Percentiles rank a stretch among this genome's conserved stretches.
Conservation (phyloP, 139 green algal genomes). For the Parachlorella kessleri region DNA sequence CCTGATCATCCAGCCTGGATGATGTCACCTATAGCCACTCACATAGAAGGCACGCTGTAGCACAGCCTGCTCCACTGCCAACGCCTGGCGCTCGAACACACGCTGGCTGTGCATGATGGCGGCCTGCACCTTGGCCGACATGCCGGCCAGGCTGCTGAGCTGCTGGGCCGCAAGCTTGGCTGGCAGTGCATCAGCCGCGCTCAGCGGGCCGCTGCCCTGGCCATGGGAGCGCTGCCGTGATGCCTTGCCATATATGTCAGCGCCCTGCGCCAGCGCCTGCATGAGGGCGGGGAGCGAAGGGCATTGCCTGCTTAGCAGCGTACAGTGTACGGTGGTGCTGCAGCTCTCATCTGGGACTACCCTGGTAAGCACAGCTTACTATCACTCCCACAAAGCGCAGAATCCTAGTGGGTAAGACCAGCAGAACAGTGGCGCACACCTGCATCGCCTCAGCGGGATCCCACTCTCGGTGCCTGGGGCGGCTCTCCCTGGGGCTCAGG, state of each 20-base stretch:
- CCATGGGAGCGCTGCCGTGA: conserved; percentile 42
- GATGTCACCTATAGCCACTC: not conserved
- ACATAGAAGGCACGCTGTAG: conserved; percentile 40
- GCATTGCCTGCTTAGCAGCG: too few relatives aligned
- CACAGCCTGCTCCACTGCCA: conserved; percentile 55
- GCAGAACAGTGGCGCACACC: not conserved
- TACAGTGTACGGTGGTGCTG: too few relatives aligned
- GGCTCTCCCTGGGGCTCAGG: conserved; percentile 60
- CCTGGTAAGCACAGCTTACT: too few relatives aligned
- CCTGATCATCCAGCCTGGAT: too few relatives aligned
- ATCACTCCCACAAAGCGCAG: too few relatives aligned
- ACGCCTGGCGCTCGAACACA: conserved; percentile 68
- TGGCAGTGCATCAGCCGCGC: conserved; percentile 76
- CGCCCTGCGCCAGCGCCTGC: conserved; percentile 13
- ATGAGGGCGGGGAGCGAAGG: too few relatives aligned
- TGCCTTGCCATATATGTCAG: conserved; percentile 40
- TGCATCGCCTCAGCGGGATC: conserved; percentile 37
- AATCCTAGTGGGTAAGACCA: too few relatives aligned
- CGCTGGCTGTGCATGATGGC: conserved; percentile 80
- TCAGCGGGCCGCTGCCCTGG: conserved; percentile 45
- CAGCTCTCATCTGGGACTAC: too few relatives aligned
- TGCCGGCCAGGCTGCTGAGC: conserved; percentile 75
- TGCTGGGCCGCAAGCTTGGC: conserved; percentile 79
- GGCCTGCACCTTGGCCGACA: conserved; percentile 83
- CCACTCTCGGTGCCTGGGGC: conserved; percentile 35